Base-by-base conservation (phyloP, 257 asterid genomes). In the Prunella vulgaris region DNA sequence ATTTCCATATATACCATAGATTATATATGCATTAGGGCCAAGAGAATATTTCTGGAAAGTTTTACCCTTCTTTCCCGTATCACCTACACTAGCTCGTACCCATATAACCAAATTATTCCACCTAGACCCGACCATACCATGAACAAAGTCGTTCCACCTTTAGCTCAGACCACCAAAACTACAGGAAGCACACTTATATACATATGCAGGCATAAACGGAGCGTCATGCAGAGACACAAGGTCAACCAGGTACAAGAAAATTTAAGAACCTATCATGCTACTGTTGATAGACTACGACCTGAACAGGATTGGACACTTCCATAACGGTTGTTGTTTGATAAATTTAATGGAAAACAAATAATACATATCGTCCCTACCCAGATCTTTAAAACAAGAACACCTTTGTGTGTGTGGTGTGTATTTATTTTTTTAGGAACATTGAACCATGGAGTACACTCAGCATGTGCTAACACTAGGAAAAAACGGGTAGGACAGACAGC, bases 301-400 rank as follows among this genome's bases (percentile, higher is more conserved):
- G 40, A 30, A 65, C 68, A 73, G 25, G 56, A 66, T 18, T 74
- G 69, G 8, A 24, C 32, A 65, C 37, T 67, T 24, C 10, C 21
- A 17, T 49, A 46, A 56, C 24, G 58, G 59, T 59, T 58, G 58
- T 20, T 8, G 68, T 42, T 25, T 60, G 57, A 18, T 18, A 38
- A 22, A 51, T 67, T 48, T 35, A 68, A 60, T 66, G 57, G 59
- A 65, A 59, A 3, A 59, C 48, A 30, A 17, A 30, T 35, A 74
- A 15, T 24, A 72, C 51, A 37, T 52, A 48, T 5, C 38, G 62
- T 13, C 58, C 57, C 64, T 32, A 24, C 64, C 17, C 33, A 33
- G 38, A 70, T 71, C 15, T 52, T 37, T 52, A 46, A 63, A 52
- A 17, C 14, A 46, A 49, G 64, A 71, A 51, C 21, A 28, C 30